These are phyloP conservation scores for Dioszegia aurantiaca DNA, from an alignment of 768 basidiomycete species.

Conservation along the genomic window DNA sequence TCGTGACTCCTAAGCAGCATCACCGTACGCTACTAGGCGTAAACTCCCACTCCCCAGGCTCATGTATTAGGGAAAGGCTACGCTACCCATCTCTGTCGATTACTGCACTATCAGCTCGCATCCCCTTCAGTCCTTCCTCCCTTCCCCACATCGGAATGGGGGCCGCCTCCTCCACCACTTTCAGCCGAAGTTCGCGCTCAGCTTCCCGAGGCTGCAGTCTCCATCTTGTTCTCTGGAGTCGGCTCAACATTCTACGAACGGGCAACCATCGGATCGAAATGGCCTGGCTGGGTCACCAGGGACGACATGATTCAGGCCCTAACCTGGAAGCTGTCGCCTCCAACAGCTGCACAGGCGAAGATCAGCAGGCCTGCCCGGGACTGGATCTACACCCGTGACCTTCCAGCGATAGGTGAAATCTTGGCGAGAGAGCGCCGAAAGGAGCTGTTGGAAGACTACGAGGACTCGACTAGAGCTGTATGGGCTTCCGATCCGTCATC, in stretches of 20 bases:
- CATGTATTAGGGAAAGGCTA: conserved; percentile 29
- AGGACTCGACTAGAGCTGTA: neutral
- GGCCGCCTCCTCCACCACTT: conserved; percentile 2
- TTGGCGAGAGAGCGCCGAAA: no score
- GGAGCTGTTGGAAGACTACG: neutral
- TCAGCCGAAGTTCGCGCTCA: neutral
- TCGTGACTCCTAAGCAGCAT: no score
- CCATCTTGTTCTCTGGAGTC: conserved; percentile 39
- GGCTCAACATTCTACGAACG: conserved; percentile 33
- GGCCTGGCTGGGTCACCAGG: conserved; percentile 31
- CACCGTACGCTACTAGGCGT: no score
- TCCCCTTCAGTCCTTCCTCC: conserved; percentile 15
- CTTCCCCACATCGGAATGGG: conserved; percentile 21
- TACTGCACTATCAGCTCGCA: conserved; percentile 30
- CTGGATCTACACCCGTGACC: conserved; percentile 7
- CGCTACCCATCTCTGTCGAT: conserved; percentile 32
- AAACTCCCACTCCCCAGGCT: no score
- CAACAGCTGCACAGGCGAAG: neutral
- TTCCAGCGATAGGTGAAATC: neutral
- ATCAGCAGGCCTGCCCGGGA: conserved; percentile 4
- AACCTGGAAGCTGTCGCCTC: conserved; percentile 25
- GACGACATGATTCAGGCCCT: conserved; percentile 21
- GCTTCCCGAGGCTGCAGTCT: conserved; percentile 25
- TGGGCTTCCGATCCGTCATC: conserved; percentile 1
- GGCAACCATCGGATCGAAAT: conserved; percentile 19